Evolutionary conservation across 345 rosid genomes (phyloP).

Genomic region (Rhizophora mangle): DNA sequence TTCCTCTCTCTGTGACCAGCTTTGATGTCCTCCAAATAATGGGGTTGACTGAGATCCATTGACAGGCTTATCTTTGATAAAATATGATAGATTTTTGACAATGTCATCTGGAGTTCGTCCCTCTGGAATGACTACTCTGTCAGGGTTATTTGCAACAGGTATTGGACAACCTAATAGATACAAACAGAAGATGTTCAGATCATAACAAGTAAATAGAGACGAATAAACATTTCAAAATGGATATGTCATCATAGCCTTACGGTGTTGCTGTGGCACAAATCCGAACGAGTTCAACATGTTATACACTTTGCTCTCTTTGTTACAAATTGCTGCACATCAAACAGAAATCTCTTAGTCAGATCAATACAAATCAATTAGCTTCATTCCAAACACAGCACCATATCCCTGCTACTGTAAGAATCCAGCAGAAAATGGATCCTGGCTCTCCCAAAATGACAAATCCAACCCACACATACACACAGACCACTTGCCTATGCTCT

Average conservation of each 20-base stretch:
- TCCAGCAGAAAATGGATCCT: too few species aligned
- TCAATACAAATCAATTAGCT: background rate
- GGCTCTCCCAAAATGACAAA: too few species aligned
- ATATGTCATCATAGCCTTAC: conserved; percentile 45
- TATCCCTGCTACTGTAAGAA: too few species aligned
- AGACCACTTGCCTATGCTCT: too few species aligned
- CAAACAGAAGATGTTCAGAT: conserved; percentile 13
- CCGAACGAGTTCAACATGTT: conserved; percentile 65
- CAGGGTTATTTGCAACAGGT: conserved; percentile 62
- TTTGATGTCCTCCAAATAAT: conserved; percentile 83
- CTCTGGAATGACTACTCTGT: conserved; percentile 60
- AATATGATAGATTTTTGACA: conserved; percentile 54
- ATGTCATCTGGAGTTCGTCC: conserved; percentile 51
- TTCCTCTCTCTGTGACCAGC: conserved; percentile 77
- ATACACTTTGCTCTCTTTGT: conserved; percentile 78
- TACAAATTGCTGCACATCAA: conserved; percentile 67
- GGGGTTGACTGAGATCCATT: conserved; percentile 48
- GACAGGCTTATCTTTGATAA: conserved; percentile 49
- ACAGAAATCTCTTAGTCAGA: background rate
- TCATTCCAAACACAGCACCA: too few species aligned
- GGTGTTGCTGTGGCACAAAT: conserved; percentile 69
- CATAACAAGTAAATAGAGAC: conserved; percentile 13
- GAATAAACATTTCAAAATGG: conserved; percentile 14
- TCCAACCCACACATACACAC: too few species aligned
- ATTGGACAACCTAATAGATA: conserved; percentile 66